These are phyloP conservation scores for Collybia sp. DNA, from an alignment of 768 basidiomycete genomes.

Conservation along the genomic window DNA sequence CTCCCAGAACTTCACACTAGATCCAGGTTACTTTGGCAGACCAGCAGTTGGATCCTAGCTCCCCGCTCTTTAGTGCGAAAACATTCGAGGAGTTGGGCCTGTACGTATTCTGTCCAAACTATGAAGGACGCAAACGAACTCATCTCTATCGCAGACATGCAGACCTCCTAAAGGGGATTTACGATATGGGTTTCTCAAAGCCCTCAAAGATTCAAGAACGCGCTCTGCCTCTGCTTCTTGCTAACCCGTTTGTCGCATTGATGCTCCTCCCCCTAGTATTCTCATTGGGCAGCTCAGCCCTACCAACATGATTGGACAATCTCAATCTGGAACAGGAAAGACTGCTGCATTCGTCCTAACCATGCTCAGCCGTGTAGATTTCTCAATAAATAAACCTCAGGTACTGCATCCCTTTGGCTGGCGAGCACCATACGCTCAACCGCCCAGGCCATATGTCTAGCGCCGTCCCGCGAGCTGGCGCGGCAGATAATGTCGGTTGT, in stretches of 20 bases:
- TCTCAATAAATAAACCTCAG: slow-evolving; percentile 76
- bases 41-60: slow-evolving; percentile 92
- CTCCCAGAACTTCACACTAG: slow-evolving; percentile 4
- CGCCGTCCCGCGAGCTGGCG: slow-evolving; percentile 94
- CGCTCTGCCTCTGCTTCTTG: slow-evolving; percentile 85
- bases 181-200: slow-evolving; percentile 93
- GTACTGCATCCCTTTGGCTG: slow-evolving; percentile 28
- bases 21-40: slow-evolving; percentile 90
- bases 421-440: not conserved
- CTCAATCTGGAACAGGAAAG: slow-evolving; percentile 98
- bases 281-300: slow-evolving; percentile 49
- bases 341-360: slow-evolving; percentile 97
- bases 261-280: not conserved
- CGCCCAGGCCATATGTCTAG: slow-evolving; percentile 90
- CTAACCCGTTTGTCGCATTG: slow-evolving; percentile 68
- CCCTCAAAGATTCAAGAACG: slow-evolving; percentile 99
- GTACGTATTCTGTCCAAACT: slow-evolving; percentile 40
- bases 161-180: slow-evolving; percentile 90
- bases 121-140: not conserved
- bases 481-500: slow-evolving; percentile 97
- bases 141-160: slow-evolving; percentile 46
- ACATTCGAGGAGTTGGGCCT: slow-evolving; percentile 94
- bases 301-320: slow-evolving; percentile 98
- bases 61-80: slow-evolving; percentile 91
- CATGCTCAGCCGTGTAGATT: slow-evolving; percentile 94